Evolutionary conservation across 345 rosid genomes (phyloP).

Genomic region (Rhodamnia rubescens): DNA sequence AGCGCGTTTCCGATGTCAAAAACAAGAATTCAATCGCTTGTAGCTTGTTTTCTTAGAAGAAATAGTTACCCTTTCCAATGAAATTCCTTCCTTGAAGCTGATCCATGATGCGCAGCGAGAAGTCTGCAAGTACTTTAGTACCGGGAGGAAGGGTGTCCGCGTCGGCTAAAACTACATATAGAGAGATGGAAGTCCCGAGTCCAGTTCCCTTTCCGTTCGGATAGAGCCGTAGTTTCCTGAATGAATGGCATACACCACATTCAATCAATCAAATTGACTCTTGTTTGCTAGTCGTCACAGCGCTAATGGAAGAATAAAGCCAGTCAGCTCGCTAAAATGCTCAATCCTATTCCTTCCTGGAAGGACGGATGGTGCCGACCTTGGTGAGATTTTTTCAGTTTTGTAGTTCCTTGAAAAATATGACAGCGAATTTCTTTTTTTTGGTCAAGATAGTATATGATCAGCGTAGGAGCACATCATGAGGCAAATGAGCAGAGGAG

Average conservation of each 20-base stretch:
- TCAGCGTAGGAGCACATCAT: not conserved
- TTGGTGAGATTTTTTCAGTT: not conserved
- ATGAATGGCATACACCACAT: not conserved
- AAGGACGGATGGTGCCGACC: not conserved
- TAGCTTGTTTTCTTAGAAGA: not conserved
- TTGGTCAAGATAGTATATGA: not conserved
- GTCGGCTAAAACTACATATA: conserved; percentile 18
- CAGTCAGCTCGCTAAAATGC: not conserved
- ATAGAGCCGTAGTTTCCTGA: conserved; percentile 29
- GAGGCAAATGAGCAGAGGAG: not conserved
- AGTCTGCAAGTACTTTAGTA: conserved; percentile 19
- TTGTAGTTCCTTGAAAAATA: not conserved
- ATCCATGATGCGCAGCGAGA: conserved; percentile 17
- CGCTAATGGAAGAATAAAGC: not conserved
- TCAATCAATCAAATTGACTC: not conserved
- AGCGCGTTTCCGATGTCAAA: not conserved
- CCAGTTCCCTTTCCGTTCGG: conserved; percentile 20
- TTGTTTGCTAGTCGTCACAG: not conserved
- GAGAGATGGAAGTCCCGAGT: conserved; percentile 7
- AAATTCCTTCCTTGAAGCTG: conserved; percentile 16
- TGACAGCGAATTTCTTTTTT: not conserved
- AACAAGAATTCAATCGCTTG: not conserved
- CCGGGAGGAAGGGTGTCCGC: conserved; percentile 1
- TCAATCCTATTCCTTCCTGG: not conserved
- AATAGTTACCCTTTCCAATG: conserved; percentile 17